A percentile compares a stretch with the other conserved stretches of the same genome.
Evolutionary conservation across 73 alveolate genomes (phyloP).

Genomic region (Paramecium primaurelia): DNA sequence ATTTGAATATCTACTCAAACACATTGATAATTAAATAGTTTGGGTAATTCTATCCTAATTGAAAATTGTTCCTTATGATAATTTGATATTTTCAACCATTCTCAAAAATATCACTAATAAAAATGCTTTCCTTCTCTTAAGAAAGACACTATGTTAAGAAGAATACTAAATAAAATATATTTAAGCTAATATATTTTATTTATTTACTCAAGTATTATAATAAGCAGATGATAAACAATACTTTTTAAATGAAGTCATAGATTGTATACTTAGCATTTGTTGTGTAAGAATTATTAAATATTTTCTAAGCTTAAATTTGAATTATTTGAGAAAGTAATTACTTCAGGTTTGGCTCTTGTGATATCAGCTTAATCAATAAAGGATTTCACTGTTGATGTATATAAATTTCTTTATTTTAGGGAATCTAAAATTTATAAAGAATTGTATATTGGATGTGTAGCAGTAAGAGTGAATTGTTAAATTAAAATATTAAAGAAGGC

Average conservation of each 20-base stretch:
- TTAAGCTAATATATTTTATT: neutral
- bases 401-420: neutral
- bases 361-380: neutral
- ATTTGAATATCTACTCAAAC: neutral
- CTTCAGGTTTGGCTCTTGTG: neutral
- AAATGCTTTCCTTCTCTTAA: neutral
- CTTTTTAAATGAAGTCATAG: constrained; percentile 7
- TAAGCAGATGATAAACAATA: neutral
- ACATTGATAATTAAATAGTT: neutral
- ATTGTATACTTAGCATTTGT: neutral
- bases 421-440: neutral
- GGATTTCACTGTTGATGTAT: neutral
- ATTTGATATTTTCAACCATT: neutral
- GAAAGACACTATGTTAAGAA: neutral
- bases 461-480: neutral
- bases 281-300: neutral
- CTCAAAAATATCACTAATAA: neutral
- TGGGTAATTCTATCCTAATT: neutral
- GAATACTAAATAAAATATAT: neutral
- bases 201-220: neutral
- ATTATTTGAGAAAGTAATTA: neutral
- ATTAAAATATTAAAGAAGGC: neutral
- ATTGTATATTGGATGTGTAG: neutral
- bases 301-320: neutral
- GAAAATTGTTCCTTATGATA: neutral